Evolutionary conservation across 768 basidiomycete species (phyloP).

Genomic region (Tremella fuciformis): DNA sequence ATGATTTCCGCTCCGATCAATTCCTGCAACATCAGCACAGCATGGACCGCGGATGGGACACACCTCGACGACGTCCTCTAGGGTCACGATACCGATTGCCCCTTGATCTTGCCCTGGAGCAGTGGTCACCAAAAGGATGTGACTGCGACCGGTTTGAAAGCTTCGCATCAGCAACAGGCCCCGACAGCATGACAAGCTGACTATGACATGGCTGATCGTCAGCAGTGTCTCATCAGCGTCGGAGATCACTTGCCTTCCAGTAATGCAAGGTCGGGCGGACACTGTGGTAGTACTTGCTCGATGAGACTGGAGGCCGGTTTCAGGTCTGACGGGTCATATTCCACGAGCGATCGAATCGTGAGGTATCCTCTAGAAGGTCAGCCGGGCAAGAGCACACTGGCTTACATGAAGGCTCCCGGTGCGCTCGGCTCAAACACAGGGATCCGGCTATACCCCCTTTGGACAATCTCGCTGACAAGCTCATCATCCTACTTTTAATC

Average conservation of each 20-base stretch:
- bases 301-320: slow-evolving; percentile 31
- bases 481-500: slow-evolving; percentile 25
- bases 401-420: slow-evolving; percentile 41
- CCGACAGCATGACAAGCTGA: slow-evolving; percentile 14
- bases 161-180: slow-evolving; percentile 16
- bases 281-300: slow-evolving; percentile 36
- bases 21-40: slow-evolving; percentile 24
- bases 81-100: slow-evolving; percentile 41
- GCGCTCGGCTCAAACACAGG: slow-evolving; percentile 42
- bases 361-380: background rate
- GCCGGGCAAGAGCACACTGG: slow-evolving; percentile 15
- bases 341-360: slow-evolving; percentile 36
- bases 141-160: slow-evolving; percentile 47
- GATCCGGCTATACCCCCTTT: slow-evolving; percentile 43
- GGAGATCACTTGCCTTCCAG: slow-evolving; percentile 29
- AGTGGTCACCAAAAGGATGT: slow-evolving; percentile 41
- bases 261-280: slow-evolving; percentile 39
- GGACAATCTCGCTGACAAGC: slow-evolving; percentile 34
- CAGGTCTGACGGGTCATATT: slow-evolving; percentile 44
- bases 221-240: slow-evolving; percentile 1
- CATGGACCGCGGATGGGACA: slow-evolving; percentile 6
- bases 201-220: slow-evolving; percentile 38
- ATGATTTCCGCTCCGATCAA: slow-evolving; percentile 46
- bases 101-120: slow-evolving; percentile 30
- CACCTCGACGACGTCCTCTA: slow-evolving; percentile 48